Base-by-base conservation (phyloP, 805 yeast genomes). In the Limtongia smithiae region DNA sequence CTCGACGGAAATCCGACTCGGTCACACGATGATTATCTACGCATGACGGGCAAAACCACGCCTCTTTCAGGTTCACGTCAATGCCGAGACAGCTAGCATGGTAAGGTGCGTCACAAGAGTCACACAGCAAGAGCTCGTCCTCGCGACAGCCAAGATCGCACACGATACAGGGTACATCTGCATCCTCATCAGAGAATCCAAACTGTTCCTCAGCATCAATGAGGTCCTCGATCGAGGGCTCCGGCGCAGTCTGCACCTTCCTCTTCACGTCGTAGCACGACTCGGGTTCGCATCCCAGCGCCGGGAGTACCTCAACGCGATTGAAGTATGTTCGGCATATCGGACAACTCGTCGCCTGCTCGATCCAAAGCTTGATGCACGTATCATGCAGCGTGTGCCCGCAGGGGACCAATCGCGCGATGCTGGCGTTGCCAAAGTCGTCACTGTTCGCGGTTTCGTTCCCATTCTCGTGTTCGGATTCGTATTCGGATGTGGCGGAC, bases 321-420 rank as follows among this genome's bases (percentile, higher is more conserved):
- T 71, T 63, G 59, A 72, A 80, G 37, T 68, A 67, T 27, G 70
- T 59, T 18, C 86, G 75, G 59, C 86, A 81, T 4, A 80, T 75
- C 2, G 86, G 86, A 60, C 85, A 80, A 55, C 65, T 71, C 61
- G 77, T 78, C 21, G 83, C 77, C 34, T 76, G 71, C 33, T 69
- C 64, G 18, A 76, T 65, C 90, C 90, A 83, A 25, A 72, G 70
- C 31, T 70, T 57, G 32, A 83, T 72, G 58, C 90, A 83, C 14
- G 67, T 59, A 3, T 73, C 68, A 62, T 83, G 90, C 59, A 79
- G 82, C 46, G 59, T 60, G 62, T 82, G 86, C 31, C 66, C 63
- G 61, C 86, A 82, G 2, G 75, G 74, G 11, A 67, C 48, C 18
- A 54, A 58, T 58, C 57, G 34, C 55, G 59, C 63, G 31, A 55